Evolutionary conservation across 768 basidiomycete species (phyloP), one percentile per base, ranked within the genome.

Genomic region (Kwoniella dejecticola): DNA sequence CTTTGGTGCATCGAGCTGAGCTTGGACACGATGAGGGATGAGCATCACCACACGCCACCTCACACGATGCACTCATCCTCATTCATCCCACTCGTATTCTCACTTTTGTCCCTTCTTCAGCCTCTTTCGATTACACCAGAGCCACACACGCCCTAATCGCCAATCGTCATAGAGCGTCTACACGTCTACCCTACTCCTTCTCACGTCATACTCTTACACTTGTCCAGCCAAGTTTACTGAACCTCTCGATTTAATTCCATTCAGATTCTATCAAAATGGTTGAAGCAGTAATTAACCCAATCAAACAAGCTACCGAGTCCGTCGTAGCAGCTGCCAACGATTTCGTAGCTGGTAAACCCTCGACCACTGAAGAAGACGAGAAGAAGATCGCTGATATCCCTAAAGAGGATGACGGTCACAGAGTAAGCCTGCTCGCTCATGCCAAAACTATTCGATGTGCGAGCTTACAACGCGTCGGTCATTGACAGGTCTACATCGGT

Each of bases 401-500:
- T 33, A 62, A 62, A 45, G 60, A 41, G 15, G 60, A 62, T 11
- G 60, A 62, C 27, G 60, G 60, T 21, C 49, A 62, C 45, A 54
- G 60, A 53, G 60, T 62, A 36, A 55, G 60, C 45, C 8, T 2
- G 23, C 23, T 7, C 1, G 15, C 15, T 15, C 24, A 38, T 12
- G 19, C 8, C 38, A 19, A 7, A 21, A 5, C 7, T 17, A 27
- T 13, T 49, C 13, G n/a, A 13, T 29, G 30, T 21, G 27, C 15
- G 24, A 49, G 23, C 12, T 30, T n/a, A 36, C 7, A 41, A 26
- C 52, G 38, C 21, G 13, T 26, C 11, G 0, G 6, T 2, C 0
- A 10, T 7, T 38, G 38, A 7, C 11, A 79, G 77, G 72, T 79
- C 62, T 76, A 76, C 68, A 60, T 79, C 55, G 77, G 76, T 36